phyloP scores from a whole-genome alignment of 768 basidiomycete species.

The Auricularia cornea region DNA sequence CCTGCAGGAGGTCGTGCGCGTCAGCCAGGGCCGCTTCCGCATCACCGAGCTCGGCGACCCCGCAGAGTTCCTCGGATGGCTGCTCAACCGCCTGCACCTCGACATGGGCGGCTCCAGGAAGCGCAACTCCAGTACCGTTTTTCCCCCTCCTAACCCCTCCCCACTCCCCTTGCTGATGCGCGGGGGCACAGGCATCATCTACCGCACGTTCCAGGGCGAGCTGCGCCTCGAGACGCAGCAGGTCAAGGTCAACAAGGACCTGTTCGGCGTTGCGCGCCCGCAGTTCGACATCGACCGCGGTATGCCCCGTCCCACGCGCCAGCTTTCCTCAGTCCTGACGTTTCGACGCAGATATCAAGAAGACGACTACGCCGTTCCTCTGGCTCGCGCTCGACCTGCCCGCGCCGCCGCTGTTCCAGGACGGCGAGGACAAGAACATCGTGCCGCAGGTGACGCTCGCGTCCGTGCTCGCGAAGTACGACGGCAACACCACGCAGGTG shows the following conservation, averaged over 20 bases:
- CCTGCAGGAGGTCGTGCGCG: slow-evolving; percentile 89
- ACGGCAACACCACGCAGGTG: slow-evolving; percentile 84
- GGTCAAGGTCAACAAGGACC: slow-evolving; percentile 74
- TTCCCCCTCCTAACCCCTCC: slow-evolving; percentile 5
- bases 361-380: slow-evolving; percentile 79
- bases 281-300: slow-evolving; percentile 93
- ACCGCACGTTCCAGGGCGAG: slow-evolving; percentile 90
- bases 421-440: slow-evolving; percentile 94
- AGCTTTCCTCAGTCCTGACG: slow-evolving; percentile 9
- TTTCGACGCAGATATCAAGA: slow-evolving; percentile 75
- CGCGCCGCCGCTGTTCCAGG: slow-evolving; percentile 95
- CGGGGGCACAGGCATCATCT: slow-evolving; percentile 66
- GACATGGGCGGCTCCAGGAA: slow-evolving; percentile 94
- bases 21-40: slow-evolving; percentile 83
- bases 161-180: slow-evolving; percentile 10
- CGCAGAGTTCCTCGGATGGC: slow-evolving; percentile 90
- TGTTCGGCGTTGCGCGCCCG: slow-evolving; percentile 69
- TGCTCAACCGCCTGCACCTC: slow-evolving; percentile 86
- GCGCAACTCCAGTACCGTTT: slow-evolving; percentile 71
- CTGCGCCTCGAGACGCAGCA: slow-evolving; percentile 89
- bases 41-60: slow-evolving; percentile 95
- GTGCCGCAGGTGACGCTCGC: slow-evolving; percentile 95
- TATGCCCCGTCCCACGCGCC: slow-evolving; percentile 26
- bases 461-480: slow-evolving; percentile 86
- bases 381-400: slow-evolving; percentile 95